Conservation (phyloP, 2,329 filamentous ascomycete genomes). For the Fusarium sp. region DNA sequence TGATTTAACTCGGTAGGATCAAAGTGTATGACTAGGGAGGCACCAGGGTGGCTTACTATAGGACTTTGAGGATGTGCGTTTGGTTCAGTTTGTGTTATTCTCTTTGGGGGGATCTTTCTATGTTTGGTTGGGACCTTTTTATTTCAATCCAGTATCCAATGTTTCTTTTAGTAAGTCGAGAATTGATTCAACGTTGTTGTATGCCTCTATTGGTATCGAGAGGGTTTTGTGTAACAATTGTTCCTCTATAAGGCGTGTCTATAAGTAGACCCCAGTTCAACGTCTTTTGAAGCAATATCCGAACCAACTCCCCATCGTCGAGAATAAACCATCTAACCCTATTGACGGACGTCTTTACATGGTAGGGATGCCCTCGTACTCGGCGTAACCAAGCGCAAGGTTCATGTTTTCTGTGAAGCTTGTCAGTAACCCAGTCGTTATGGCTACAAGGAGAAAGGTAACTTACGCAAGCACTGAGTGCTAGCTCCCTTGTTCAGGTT, state of each 20-base stretch:
- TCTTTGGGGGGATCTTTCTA: slow-evolving; percentile 8
- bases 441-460: slow-evolving; percentile 64
- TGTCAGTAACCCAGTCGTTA: neutral
- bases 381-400: slow-evolving; percentile 74
- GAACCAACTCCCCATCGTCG: neutral
- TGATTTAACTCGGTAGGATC: slow-evolving; percentile 37
- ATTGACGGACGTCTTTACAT: neutral
- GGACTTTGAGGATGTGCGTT: slow-evolving; percentile 15
- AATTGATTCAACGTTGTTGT: neutral
- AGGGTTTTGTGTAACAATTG: neutral
- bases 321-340: neutral
- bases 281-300: neutral
- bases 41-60: slow-evolving; percentile 33
- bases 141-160: neutral
- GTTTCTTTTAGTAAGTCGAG: neutral
- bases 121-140: slow-evolving; percentile 13
- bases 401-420: slow-evolving; percentile 84
- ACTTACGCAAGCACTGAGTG: slow-evolving; percentile 2
- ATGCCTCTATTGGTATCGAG: neutral
- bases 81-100: slow-evolving; percentile 27
- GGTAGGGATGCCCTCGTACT: neutral
- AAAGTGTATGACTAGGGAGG: slow-evolving; percentile 43
- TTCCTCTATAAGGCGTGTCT: neutral
- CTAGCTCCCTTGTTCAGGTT: slow-evolving; percentile 2
- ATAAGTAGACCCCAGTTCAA: neutral